Conservation (phyloP, 352 stramenopile genomes). For the Globisporangium cederbergense region DNA sequence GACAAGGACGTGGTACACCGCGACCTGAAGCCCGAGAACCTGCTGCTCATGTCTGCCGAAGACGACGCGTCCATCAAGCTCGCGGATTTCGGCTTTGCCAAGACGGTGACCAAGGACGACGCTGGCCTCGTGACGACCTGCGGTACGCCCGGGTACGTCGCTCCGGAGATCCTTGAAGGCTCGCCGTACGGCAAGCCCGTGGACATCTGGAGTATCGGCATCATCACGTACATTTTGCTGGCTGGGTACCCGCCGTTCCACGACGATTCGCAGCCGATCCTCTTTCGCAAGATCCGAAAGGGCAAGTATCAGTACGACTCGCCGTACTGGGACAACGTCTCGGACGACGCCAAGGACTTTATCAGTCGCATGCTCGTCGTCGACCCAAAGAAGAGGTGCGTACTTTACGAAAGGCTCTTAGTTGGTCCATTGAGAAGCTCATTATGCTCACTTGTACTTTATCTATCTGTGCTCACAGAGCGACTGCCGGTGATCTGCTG, state of each 20-base stretch:
- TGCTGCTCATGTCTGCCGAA: conserved; percentile 76
- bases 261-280: conserved; percentile 91
- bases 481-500: conserved; percentile 53
- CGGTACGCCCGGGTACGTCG: conserved; percentile 75
- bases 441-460: not conserved
- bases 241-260: conserved; percentile 87
- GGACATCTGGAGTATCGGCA: conserved; percentile 89
- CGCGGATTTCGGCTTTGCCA: conserved; percentile 92
- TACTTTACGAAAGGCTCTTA: not conserved
- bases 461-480: conserved; percentile 19
- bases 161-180: conserved; percentile 72
- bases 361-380: conserved; percentile 85
- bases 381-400: conserved; percentile 68
- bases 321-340: conserved; percentile 89
- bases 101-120: conserved; percentile 70
- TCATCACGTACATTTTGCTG: conserved; percentile 87
- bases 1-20: conserved; percentile 82
- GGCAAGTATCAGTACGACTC: conserved; percentile 87
- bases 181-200: conserved; percentile 75
- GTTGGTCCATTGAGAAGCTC: not conserved
- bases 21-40: conserved; percentile 86
- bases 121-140: conserved; percentile 67
- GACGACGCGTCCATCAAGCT: conserved; percentile 91
- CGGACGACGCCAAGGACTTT: conserved; percentile 87
- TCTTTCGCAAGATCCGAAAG: conserved; percentile 90